Evolutionary conservation across 2,329 filamentous ascomycete genomes (phyloP).

Genomic region (Aspergillus clavatus): DNA sequence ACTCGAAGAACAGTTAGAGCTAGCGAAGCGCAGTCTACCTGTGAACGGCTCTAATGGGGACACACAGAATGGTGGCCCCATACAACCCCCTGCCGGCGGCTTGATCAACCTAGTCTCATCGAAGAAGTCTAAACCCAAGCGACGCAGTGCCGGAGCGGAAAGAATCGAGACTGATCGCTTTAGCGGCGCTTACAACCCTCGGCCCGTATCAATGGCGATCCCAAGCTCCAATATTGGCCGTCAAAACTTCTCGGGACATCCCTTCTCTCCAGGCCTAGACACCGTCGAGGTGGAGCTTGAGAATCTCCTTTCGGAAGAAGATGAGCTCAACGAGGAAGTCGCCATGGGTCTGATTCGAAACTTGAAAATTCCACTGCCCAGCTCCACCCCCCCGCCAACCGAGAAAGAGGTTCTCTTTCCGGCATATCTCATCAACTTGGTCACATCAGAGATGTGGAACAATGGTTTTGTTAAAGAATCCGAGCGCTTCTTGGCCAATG

Average conservation of each 20-base stretch:
- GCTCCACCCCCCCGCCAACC: slow-evolving; percentile 79
- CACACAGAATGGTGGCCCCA: slow-evolving; percentile 57
- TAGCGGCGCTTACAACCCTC: slow-evolving; percentile 86
- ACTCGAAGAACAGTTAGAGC: slow-evolving; percentile 85
- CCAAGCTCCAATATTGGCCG: slow-evolving; percentile 51
- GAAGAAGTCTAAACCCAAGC: slow-evolving; percentile 80
- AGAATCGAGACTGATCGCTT: slow-evolving; percentile 81
- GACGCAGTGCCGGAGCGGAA: slow-evolving; percentile 85
- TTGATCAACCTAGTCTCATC: slow-evolving; percentile 95
- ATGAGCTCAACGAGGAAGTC: slow-evolving; percentile 93
- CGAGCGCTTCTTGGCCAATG: slow-evolving; percentile 95
- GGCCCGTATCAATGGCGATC: slow-evolving; percentile 93
- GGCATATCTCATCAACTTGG: slow-evolving; percentile 96
- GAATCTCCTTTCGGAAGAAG: slow-evolving; percentile 87
- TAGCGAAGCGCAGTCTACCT: slow-evolving; percentile 73
- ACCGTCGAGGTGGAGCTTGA: slow-evolving; percentile 94
- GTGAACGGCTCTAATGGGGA: slow-evolving; percentile 60
- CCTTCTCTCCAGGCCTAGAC: slow-evolving; percentile 75
- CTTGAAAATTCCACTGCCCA: slow-evolving; percentile 89
- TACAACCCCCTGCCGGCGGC: slow-evolving; percentile 59
- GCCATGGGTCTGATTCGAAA: slow-evolving; percentile 94
- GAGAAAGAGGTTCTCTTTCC: slow-evolving; percentile 99
- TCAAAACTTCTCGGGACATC: slow-evolving; percentile 67
- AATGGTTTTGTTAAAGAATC: slow-evolving; percentile 99
- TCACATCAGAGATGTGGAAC: slow-evolving; percentile 99